phyloP scores from a whole-genome alignment of 306 rosid species.

The Lathyrus tuberosus region DNA sequence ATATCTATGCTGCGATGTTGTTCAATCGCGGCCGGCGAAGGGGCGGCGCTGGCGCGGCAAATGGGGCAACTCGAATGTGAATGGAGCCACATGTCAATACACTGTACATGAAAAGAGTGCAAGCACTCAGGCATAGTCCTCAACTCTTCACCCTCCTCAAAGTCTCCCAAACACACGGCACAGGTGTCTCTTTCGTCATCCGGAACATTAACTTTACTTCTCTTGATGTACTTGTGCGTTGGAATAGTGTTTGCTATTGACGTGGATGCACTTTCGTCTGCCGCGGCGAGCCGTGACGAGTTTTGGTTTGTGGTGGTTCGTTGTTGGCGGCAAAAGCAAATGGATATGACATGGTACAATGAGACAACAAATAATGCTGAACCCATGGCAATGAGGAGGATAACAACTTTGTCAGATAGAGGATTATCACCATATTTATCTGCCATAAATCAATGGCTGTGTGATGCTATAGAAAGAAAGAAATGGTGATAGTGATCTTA shows the following conservation, averaged over 20 bases:
- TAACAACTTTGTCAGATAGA: neutral
- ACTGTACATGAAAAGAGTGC: conserved; percentile 66
- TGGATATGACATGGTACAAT: conserved; percentile 49
- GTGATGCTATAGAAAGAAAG: conserved; percentile 4
- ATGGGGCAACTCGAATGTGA: conserved; percentile 62
- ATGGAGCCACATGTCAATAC: conserved; percentile 76
- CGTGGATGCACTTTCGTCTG: neutral
- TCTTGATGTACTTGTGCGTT: conserved; percentile 46
- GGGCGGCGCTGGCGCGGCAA: conserved; percentile 53
- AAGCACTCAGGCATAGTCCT: conserved; percentile 59
- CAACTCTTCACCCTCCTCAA: conserved; percentile 68
- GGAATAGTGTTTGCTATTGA: conserved; percentile 51
- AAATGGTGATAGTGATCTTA: neutral
- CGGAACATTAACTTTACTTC: neutral
- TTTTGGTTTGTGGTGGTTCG: neutral
- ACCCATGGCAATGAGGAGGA: conserved; percentile 50
- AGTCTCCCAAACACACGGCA: conserved; percentile 63
- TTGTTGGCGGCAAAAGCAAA: conserved; percentile 44
- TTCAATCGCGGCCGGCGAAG: neutral
- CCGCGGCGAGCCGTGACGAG: neutral
- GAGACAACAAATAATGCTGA: conserved; percentile 52
- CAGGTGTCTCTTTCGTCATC: conserved; percentile 47
- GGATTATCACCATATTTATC: neutral
- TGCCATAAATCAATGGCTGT: conserved; percentile 29
- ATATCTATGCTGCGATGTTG: conserved; percentile 20